These are phyloP conservation scores for Oryza glaberrima DNA, from an alignment of 176 grass and related monocot genomes.

Conservation along the genomic window DNA sequence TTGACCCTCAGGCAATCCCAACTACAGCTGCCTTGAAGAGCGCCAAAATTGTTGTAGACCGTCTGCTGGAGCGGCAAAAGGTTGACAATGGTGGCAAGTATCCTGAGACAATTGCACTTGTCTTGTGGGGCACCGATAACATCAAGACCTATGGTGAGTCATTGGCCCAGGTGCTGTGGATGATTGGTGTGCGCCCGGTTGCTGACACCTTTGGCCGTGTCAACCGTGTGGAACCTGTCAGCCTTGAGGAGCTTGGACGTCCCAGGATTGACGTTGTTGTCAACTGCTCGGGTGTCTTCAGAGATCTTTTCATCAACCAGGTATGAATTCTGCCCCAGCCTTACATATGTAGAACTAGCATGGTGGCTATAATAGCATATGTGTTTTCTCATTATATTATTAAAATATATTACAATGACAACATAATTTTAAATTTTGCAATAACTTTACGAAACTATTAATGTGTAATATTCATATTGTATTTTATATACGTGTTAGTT, in stretches of 20 bases:
- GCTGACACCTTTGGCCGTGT: slow-evolving; percentile 91
- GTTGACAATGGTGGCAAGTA: slow-evolving; percentile 83
- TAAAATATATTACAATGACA: no score
- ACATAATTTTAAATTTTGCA: no score
- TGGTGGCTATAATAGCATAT: no score
- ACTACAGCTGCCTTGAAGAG: slow-evolving; percentile 91
- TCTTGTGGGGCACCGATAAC: slow-evolving; percentile 98
- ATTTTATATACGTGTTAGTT: no score
- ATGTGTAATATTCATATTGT: no score
- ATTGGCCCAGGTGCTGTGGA: slow-evolving; percentile 92
- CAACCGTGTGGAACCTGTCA: slow-evolving; percentile 89
- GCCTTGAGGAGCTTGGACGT: slow-evolving; percentile 93
- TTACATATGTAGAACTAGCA: slow-evolving; percentile 14
- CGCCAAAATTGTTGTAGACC: slow-evolving; percentile 89
- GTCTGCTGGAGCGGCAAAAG: slow-evolving; percentile 92
- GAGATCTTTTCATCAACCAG: slow-evolving; percentile 99
- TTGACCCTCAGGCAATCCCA: slow-evolving; percentile 94
- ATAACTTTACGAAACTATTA: no score
- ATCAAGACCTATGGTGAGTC: slow-evolving; percentile 99
- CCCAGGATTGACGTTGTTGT: slow-evolving; percentile 94
- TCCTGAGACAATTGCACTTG: slow-evolving; percentile 95
- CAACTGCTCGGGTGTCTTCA: slow-evolving; percentile 98
- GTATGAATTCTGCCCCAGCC: slow-evolving; percentile 37
- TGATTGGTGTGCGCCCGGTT: slow-evolving; percentile 83
- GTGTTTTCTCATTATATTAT: no score